These are phyloP conservation scores for Emericellopsis terricola DNA, from an alignment of 495 filamentous ascomycete genomes.

Conservation along the genomic window DNA sequence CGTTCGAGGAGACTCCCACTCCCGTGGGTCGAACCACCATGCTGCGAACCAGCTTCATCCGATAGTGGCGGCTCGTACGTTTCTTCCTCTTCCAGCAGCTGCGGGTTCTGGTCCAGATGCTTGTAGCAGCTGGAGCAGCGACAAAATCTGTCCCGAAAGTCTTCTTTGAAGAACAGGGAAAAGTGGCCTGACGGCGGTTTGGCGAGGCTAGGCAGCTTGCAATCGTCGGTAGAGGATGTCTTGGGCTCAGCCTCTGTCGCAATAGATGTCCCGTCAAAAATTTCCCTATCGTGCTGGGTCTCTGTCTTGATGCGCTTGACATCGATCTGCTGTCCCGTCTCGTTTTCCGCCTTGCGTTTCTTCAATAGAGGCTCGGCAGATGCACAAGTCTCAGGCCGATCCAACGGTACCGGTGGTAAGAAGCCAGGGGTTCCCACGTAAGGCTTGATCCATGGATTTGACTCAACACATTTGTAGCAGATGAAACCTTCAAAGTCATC, in stretches of 20 bases:
- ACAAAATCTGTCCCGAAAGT: constrained; percentile 63
- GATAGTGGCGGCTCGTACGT: constrained; percentile 81
- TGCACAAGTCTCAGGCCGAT: constrained; percentile 5
- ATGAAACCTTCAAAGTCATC: constrained; percentile 79
- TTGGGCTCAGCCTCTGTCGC: neutral
- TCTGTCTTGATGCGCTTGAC: constrained; percentile 43
- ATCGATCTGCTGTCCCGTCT: constrained; percentile 25
- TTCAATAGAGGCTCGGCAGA: constrained; percentile 18
- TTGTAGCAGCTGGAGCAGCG: constrained; percentile 66
- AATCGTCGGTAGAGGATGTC: constrained; percentile 4
- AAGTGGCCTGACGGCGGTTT: constrained; percentile 34
- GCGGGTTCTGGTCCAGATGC: constrained; percentile 43
- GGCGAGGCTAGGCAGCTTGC: constrained; percentile 31
- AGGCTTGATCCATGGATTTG: constrained; percentile 78
- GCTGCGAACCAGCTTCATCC: constrained; percentile 17
- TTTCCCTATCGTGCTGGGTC: no score
- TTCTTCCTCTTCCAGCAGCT: constrained; percentile 86
- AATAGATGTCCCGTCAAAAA: no score
- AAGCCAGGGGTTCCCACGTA: constrained; percentile 81
- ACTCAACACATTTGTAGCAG: constrained; percentile 84
- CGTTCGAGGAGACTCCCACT: constrained; percentile 66
- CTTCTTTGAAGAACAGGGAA: constrained; percentile 60
- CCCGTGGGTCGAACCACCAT: constrained; percentile 28
- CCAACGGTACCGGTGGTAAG: constrained; percentile 43
- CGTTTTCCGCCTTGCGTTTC: constrained; percentile 65